A percentile compares a stretch with the other conserved stretches of the same genome.
phyloP scores from a whole-genome alignment of 768 basidiomycete species.

The Leucocoprinus birnbaumii region DNA sequence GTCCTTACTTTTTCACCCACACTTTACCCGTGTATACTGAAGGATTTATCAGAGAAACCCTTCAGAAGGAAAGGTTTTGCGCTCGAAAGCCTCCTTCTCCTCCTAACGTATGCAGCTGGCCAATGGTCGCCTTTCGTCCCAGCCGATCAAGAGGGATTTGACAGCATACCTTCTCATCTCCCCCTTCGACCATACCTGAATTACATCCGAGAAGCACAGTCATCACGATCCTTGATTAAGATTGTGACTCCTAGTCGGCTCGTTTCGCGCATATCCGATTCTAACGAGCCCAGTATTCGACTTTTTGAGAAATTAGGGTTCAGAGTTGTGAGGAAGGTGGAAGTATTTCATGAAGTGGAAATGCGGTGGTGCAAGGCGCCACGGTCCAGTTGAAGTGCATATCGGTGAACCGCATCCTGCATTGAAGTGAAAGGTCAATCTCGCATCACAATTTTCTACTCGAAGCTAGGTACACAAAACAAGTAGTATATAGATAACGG shows the following conservation, averaged over 20 bases:
- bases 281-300: constrained; percentile 64
- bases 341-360: constrained; percentile 83
- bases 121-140: constrained; percentile 26
- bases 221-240: constrained; percentile 18
- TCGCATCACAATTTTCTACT: no score
- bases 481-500: no score
- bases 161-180: neutral
- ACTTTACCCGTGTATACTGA: neutral
- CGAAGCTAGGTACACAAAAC: no score
- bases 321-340: constrained; percentile 56
- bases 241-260: constrained; percentile 44
- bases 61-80: constrained; percentile 74
- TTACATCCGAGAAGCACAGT: constrained; percentile 3
- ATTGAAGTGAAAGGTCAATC: no score
- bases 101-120: constrained; percentile 68
- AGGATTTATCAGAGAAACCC: constrained; percentile 42
- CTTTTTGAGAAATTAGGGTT: constrained; percentile 83
- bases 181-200: constrained; percentile 8
- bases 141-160: neutral
- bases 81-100: constrained; percentile 55
- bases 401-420: no score
- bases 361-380: constrained; percentile 45
- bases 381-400: neutral
- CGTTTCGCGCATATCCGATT: constrained; percentile 67
- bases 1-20: constrained; percentile 30